A percentile compares a stretch with the other conserved stretches of the same genome.
Evolutionary conservation across 805 yeast species (phyloP).

Genomic region (Teunomyces barrocoloradensis): DNA sequence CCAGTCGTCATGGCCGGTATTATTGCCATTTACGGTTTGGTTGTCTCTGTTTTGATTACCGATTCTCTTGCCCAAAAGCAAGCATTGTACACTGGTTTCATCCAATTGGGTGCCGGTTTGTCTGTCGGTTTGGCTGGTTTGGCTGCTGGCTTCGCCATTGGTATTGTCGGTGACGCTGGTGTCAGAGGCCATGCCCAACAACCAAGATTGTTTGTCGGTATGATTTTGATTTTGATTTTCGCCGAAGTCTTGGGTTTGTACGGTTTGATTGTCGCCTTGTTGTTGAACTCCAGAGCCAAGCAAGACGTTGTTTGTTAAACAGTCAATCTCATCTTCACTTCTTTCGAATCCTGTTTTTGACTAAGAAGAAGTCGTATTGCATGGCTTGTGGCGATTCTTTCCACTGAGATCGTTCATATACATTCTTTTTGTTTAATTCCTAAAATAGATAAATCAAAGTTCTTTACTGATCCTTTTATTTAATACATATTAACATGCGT

Average conservation of each 20-base stretch:
- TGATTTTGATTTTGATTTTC: constrained; percentile 96
- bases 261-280: constrained; percentile 96
- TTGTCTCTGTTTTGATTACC: constrained; percentile 91
- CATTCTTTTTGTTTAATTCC: constrained; percentile 4
- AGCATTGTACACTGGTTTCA: constrained; percentile 94
- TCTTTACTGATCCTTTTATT: background rate
- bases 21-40: constrained; percentile 96
- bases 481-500: constrained; percentile 1
- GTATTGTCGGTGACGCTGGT: constrained; percentile 99
- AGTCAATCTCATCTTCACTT: constrained; percentile 5
- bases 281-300: constrained; percentile 96
- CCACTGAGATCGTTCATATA: constrained; percentile 1
- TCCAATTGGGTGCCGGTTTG: constrained; percentile 97
- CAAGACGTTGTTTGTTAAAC: constrained; percentile 81
- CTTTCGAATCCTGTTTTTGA: constrained; percentile 4
- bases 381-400: constrained; percentile 2
- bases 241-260: constrained; percentile 98
- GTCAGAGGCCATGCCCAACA: constrained; percentile 98
- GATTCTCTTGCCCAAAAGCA: constrained; percentile 85
- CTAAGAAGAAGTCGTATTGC: constrained; percentile 4
- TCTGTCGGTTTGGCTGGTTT: constrained; percentile 96
- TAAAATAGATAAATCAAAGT: constrained; percentile 3
- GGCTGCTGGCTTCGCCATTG: constrained; percentile 99
- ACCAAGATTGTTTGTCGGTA: constrained; percentile 97
- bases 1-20: constrained; percentile 99